Evolutionary conservation across 164 flowering plant genomes (phyloP), one percentile per base, ranked within the genome.

Genomic region (Magnolia officinalis): DNA sequence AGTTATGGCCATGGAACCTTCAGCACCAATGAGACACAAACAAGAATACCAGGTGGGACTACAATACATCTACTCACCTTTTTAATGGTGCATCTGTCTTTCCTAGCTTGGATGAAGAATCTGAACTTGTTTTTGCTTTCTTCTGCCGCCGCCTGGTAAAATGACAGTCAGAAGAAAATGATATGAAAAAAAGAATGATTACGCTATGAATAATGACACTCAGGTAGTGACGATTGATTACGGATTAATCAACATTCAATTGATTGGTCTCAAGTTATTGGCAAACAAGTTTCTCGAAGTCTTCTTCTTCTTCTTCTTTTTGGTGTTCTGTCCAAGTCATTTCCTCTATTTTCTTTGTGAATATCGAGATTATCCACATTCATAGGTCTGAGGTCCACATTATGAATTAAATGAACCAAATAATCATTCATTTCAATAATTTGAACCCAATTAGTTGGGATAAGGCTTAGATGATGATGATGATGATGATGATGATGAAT

Each of bases 101-200:
- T 61, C 75, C 79, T 72, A 79, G 83, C 83, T 86, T 87, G 10
- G 64, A n/a, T 49, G 81, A 31, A 1, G 80, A 71, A 72, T 79
- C 89, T 50, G 84, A 20, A 78, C 49, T 81, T 24, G 65, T 75
- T 69, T 86, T 90, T 8, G 75, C 80, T 80, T 83, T 93, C 85
- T 88, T 90, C 83, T 79, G 85, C 68, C 16, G 82, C 4, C 80
- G 86, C 86, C 96, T 93, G 85, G 10, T 55, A 14, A 61, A 64
- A 49, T 50, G 13, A 66, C 31, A 31, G 23, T 67, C 26, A 45
- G 67, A 64, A 58, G 10, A 74, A 59, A n/a, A 29, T 10, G n/a
- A 29, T 11, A 70, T 71, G 20, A 51, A 29, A 71, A 29, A 8
- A 21, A 1, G 13, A 20, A 26, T 10, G 4, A 66, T 13, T 66